phyloP scores from a whole-genome alignment of 345 rosid species.

The Nasturtium officinale region DNA sequence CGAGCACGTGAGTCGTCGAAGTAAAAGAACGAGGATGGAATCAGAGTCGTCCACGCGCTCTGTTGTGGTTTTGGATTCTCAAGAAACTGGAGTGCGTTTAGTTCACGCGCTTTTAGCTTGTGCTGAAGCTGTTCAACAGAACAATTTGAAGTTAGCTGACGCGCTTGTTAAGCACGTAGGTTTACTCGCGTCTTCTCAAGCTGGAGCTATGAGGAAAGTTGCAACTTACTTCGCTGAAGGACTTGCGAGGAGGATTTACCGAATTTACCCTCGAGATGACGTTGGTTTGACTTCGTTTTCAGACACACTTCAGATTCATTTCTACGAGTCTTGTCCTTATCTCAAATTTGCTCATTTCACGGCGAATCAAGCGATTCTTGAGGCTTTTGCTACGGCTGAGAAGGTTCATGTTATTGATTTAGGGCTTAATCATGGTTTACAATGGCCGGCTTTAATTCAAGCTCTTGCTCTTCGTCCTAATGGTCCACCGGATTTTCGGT shows the following conservation, averaged over 20 bases:
- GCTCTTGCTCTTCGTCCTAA: slow-evolving; percentile 84
- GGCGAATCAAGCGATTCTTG: slow-evolving; percentile 90
- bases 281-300: slow-evolving; percentile 46
- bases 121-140: slow-evolving; percentile 79
- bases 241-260: slow-evolving; percentile 73
- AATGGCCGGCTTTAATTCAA: slow-evolving; percentile 96
- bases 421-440: slow-evolving; percentile 77
- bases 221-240: slow-evolving; percentile 90
- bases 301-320: slow-evolving; percentile 73
- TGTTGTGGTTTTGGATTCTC: slow-evolving; percentile 76
- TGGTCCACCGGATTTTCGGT: slow-evolving; percentile 78
- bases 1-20: slow-evolving; percentile 23
- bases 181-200: slow-evolving; percentile 67
- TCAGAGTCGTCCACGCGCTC: slow-evolving; percentile 51
- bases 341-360: slow-evolving; percentile 96
- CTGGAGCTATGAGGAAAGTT: slow-evolving; percentile 91
- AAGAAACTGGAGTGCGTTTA: slow-evolving; percentile 81
- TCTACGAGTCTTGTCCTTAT: slow-evolving; percentile 89
- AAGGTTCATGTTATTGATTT: slow-evolving; percentile 84
- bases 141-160: slow-evolving; percentile 64
- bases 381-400: slow-evolving; percentile 58
- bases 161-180: slow-evolving; percentile 81
- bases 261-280: slow-evolving; percentile 56
- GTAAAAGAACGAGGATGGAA: slow-evolving; percentile 47
- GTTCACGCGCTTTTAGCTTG: slow-evolving; percentile 86